These are phyloP conservation scores for Closterium sp. DNA, from an alignment of 139 green algal genomes.

Conservation along the genomic window DNA sequence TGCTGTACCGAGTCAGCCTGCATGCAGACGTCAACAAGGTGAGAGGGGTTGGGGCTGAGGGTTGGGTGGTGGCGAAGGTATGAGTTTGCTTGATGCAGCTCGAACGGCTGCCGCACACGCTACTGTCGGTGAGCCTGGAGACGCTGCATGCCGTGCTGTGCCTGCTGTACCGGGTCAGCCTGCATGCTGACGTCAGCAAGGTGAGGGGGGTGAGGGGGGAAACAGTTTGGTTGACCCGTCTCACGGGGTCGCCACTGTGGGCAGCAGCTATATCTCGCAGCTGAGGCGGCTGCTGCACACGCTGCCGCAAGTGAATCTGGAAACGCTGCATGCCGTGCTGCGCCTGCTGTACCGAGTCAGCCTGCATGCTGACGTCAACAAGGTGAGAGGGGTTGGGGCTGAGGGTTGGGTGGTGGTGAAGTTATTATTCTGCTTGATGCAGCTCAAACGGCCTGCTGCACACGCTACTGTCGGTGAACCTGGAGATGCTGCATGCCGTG, in stretches of 20 bases:
- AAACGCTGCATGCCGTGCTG: neutral
- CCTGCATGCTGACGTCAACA: slow-evolving; percentile 16
- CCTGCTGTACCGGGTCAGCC: slow-evolving; percentile 16
- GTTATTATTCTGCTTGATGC: neutral
- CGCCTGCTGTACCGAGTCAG: slow-evolving; percentile 16
- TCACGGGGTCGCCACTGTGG: neutral
- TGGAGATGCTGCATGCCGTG: slow-evolving; percentile 2
- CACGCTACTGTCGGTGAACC: slow-evolving; percentile 14
- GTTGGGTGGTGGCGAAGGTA: neutral
- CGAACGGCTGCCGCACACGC: slow-evolving; percentile 1
- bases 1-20: slow-evolving; percentile 18
- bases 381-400: too few species aligned
- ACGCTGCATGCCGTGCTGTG: slow-evolving; percentile 2
- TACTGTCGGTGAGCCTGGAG: slow-evolving; percentile 17
- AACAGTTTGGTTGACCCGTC: neutral
- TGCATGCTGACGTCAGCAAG: slow-evolving; percentile 31
- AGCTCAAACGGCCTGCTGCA: slow-evolving; percentile 14
- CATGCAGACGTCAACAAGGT: slow-evolving; percentile 40
- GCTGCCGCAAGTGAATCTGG: slow-evolving; percentile 11
- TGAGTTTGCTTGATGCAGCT: slow-evolving; percentile 1
- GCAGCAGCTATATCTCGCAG: neutral
- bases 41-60: neutral
- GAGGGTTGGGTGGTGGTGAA: neutral
- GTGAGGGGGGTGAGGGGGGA: neutral
- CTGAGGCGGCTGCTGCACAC: slow-evolving; percentile 7